Conservation (phyloP, 2,329 filamentous ascomycete species). For the Talaromyces sp. region DNA sequence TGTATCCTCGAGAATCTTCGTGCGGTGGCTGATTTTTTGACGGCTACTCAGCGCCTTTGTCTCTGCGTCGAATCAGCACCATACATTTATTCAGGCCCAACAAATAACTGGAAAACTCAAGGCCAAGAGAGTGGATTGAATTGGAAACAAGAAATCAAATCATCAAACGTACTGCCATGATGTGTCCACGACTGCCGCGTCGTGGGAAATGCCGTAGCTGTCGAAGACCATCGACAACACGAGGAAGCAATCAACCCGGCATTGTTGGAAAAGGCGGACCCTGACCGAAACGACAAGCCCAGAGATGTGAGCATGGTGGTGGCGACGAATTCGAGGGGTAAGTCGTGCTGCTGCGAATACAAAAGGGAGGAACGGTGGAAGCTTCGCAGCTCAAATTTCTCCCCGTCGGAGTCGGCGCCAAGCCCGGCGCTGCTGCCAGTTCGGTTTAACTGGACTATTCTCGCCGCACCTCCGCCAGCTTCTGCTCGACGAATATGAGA, state of each 20-base stretch:
- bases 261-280: neutral
- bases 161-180: neutral
- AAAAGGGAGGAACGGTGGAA: neutral
- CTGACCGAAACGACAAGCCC: slow-evolving; percentile 1
- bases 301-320: slow-evolving; percentile 2
- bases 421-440: slow-evolving; percentile 4
- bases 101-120: neutral
- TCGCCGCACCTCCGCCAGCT: neutral
- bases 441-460: neutral
- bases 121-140: neutral
- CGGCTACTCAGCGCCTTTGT: slow-evolving; percentile 17
- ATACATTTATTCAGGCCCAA: neutral
- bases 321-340: neutral
- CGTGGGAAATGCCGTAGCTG: slow-evolving; percentile 3
- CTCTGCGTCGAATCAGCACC: slow-evolving; percentile 11
- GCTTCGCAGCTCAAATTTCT: slow-evolving; percentile 7
- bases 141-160: neutral
- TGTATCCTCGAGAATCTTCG: slow-evolving; percentile 31
- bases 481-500: neutral
- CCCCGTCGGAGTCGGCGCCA: slow-evolving; percentile 1
- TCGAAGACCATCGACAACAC: slow-evolving; percentile 10
- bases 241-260: neutral
- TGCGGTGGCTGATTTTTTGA: slow-evolving; percentile 25
- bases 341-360: neutral
- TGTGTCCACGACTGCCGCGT: neutral